A percentile compares a stretch with the other conserved stretches of the same genome.
These are phyloP conservation scores for Termitomyces heimii DNA, from an alignment of 768 basidiomycete species.

Conservation along the genomic window DNA sequence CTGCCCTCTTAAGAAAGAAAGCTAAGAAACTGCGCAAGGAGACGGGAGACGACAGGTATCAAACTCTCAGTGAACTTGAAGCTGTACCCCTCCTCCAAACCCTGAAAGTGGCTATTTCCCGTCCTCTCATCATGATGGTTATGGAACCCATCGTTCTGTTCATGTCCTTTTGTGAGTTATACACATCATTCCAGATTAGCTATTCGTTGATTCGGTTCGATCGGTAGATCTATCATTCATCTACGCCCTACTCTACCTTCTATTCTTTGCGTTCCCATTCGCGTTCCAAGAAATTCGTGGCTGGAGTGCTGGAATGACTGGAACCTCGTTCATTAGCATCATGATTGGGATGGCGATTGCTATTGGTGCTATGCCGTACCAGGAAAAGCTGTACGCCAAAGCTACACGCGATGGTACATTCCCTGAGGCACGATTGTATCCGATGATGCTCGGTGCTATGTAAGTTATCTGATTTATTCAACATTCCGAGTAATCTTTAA, in stretches of 20 bases:
- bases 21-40: conserved; percentile 34
- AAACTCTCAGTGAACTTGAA: conserved; percentile 5
- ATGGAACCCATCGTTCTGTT: conserved; percentile 4
- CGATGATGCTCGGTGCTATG: conserved; percentile 35
- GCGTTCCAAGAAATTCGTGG: conserved; percentile 33
- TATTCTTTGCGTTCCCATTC: conserved; percentile 41
- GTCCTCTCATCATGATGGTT: conserved; percentile 6
- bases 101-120: conserved; percentile 1
- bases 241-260: conserved; percentile 12
- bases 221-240: background rate
- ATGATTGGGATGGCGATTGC: conserved; percentile 32
- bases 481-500: background rate
- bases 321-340: conserved; percentile 38
- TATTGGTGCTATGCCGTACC: conserved; percentile 22
- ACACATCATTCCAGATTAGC: background rate
- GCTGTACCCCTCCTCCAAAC: background rate
- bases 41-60: conserved; percentile 18
- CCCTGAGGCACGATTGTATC: conserved; percentile 37
- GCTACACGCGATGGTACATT: conserved; percentile 28
- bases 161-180: conserved; percentile 7
- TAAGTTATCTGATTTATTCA: conserved; percentile 13
- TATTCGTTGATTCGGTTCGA: background rate
- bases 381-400: conserved; percentile 27
- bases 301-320: conserved; percentile 32
- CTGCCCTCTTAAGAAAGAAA: conserved; percentile 36